Conservation (phyloP, 2,329 filamentous ascomycete genomes). For the Xylariaceae sp. region DNA sequence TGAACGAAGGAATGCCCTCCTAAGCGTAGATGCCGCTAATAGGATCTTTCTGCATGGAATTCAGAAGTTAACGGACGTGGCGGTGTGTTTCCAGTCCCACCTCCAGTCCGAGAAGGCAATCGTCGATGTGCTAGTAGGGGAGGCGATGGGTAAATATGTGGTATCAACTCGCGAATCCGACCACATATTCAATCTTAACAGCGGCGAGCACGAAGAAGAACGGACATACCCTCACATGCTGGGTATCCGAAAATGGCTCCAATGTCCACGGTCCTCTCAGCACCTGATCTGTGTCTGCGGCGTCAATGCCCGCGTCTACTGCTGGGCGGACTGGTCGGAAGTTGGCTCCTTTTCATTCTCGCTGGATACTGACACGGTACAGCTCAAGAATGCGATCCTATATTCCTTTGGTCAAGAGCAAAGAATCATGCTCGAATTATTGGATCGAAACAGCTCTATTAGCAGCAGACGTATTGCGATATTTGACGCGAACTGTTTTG, state of each 20-base stretch:
- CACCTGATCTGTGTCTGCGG: not conserved
- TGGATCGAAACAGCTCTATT: not conserved
- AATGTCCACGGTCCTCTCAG: not conserved
- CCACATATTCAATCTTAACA: not conserved
- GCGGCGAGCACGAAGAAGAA: not conserved
- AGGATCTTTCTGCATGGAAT: not conserved
- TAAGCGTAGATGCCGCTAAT: constrained; percentile 4
- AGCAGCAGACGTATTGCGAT: not conserved
- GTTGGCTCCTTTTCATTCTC: not conserved
- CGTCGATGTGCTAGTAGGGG: not conserved
- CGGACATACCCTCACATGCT: not conserved
- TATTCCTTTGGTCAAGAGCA: not conserved
- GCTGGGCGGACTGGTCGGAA: not conserved
- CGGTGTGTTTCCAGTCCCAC: not conserved
- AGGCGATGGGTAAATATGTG: not conserved
- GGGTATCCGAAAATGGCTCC: not conserved
- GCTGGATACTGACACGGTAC: not conserved
- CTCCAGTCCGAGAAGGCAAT: not conserved
- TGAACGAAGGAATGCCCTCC: not conserved
- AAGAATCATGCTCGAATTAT: not conserved
- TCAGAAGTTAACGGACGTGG: not conserved
- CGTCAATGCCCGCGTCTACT: not conserved
- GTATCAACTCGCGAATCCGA: constrained; percentile 9
- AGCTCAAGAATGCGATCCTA: constrained; percentile 1
- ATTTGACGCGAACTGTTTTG: not conserved